Evolutionary conservation across 495 filamentous ascomycete species (phyloP).

Genomic region (Penicillium waksmanii): DNA sequence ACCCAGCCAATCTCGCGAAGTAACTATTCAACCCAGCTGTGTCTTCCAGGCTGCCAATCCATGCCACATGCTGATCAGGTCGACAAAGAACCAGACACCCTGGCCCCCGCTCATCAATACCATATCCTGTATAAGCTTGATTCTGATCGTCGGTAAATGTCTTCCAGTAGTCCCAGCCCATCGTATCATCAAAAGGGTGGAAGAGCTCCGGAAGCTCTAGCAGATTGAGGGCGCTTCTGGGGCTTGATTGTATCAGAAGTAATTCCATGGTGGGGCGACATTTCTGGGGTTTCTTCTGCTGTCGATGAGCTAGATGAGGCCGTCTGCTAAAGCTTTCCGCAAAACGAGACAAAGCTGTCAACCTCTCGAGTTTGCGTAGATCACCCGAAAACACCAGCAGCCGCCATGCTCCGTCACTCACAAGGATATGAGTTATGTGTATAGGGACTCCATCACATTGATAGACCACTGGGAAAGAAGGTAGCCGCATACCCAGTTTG

Average conservation of each 20-base stretch:
- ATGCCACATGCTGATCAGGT: constrained; percentile 36
- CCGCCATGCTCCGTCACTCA: constrained; percentile 61
- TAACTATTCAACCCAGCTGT: constrained; percentile 14
- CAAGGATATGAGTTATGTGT: constrained; percentile 56
- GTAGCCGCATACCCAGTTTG: constrained; percentile 61
- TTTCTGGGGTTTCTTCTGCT: not conserved
- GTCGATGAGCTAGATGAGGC: constrained; percentile 1
- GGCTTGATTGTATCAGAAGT: constrained; percentile 21
- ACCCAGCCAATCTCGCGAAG: constrained; percentile 8
- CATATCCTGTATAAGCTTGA: constrained; percentile 23
- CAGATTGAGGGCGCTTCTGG: constrained; percentile 15
- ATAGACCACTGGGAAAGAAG: constrained; percentile 57
- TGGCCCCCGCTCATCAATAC: constrained; percentile 10
- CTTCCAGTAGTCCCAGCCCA: constrained; percentile 35
- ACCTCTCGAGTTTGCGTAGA: constrained; percentile 25
- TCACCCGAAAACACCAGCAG: constrained; percentile 63
- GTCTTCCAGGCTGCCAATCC: constrained; percentile 26
- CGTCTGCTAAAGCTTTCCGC: constrained; percentile 8
- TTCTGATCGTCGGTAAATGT: constrained; percentile 26
- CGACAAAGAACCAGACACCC: constrained; percentile 34
- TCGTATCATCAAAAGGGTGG: constrained; percentile 31
- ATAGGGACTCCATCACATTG: constrained; percentile 59
- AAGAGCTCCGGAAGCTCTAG: constrained; percentile 32
- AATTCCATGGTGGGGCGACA: constrained; percentile 15
- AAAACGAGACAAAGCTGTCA: constrained; percentile 10